These are phyloP conservation scores for Boechera stricta DNA, from an alignment of 345 rosid species.

Conservation along the genomic window DNA sequence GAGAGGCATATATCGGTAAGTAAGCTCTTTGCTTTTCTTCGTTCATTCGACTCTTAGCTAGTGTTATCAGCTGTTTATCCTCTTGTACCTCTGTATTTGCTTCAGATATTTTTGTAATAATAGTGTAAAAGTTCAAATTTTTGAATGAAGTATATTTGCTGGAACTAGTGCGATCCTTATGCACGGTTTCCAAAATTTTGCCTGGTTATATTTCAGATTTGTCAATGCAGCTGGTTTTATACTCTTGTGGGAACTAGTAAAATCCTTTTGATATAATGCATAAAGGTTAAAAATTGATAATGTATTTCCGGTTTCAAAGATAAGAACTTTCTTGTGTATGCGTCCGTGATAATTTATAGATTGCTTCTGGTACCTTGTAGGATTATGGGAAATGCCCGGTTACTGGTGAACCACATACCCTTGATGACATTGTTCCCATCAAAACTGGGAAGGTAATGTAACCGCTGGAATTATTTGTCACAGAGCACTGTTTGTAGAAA, in stretches of 20 bases:
- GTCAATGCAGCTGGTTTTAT: not conserved
- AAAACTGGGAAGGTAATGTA: constrained; percentile 74
- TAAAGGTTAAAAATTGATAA: not conserved
- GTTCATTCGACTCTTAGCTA: not conserved
- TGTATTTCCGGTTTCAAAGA: not conserved
- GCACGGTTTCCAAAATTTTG: not conserved
- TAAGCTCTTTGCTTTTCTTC: constrained; percentile 6
- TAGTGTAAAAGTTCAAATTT: not conserved
- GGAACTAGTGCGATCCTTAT: constrained; percentile 5
- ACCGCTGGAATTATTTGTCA: not conserved
- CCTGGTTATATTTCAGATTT: constrained; percentile 16
- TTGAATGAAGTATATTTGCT: not conserved
- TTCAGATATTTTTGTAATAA: not conserved
- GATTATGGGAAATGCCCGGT: constrained; percentile 94
- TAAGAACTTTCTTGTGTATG: constrained; percentile 16
- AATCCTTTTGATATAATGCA: not conserved
- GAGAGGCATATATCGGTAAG: constrained; percentile 82
- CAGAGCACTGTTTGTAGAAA: constrained; percentile 15
- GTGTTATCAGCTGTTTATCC: not conserved
- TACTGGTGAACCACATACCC: constrained; percentile 74
- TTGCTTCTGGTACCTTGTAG: constrained; percentile 44
- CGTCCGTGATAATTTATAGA: constrained; percentile 16
- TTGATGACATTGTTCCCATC: constrained; percentile 79
- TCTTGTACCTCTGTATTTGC: not conserved
- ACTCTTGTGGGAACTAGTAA: not conserved